A percentile compares a stretch with the other conserved stretches of the same genome.
Conservation (phyloP, 2,329 filamentous ascomycete genomes). For the Helicocarpus griseus region DNA sequence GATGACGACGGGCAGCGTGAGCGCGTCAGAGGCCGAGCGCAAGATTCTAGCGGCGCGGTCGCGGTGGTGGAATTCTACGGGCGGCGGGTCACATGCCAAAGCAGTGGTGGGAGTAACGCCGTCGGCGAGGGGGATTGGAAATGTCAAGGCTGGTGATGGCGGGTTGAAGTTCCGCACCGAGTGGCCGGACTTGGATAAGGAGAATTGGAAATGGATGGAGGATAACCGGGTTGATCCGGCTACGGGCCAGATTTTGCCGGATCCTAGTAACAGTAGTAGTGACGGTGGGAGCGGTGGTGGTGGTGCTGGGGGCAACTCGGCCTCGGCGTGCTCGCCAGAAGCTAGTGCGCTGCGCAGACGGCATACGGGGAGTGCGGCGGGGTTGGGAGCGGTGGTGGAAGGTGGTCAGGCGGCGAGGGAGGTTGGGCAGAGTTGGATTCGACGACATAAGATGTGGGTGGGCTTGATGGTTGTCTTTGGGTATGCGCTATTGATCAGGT, state of each 20-base stretch:
- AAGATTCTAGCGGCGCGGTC: conserved; percentile 66
- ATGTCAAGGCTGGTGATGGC: conserved; percentile 80
- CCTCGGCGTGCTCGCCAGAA: conserved; percentile 49
- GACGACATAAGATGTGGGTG: conserved; percentile 68
- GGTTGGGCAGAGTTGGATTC: conserved; percentile 72
- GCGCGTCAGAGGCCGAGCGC: conserved; percentile 66
- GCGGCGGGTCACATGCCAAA: conserved; percentile 61
- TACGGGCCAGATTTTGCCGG: conserved; percentile 59
- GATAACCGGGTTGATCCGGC: conserved; percentile 66
- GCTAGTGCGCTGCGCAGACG: conserved; percentile 56
- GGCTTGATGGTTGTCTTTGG: conserved; percentile 61
- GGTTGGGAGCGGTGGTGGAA: conserved; percentile 60
- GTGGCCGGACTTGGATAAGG: conserved; percentile 79
- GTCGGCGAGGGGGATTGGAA: conserved; percentile 60
- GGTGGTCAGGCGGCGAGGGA: conserved; percentile 65
- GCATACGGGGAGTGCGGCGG: conserved; percentile 46
- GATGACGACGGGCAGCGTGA: conserved; percentile 90
- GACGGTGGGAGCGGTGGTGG: not conserved
- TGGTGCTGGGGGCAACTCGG: not conserved
- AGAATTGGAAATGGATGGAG: conserved; percentile 89
- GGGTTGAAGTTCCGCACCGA: conserved; percentile 81
- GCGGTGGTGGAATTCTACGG: conserved; percentile 94
- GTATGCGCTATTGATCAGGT: conserved; percentile 72
- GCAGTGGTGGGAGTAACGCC: conserved; percentile 42
- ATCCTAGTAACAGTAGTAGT: conserved; percentile 40